Evolutionary conservation across 352 stramenopile genomes (phyloP).

Genomic region (Nothophytophthora sp.): DNA sequence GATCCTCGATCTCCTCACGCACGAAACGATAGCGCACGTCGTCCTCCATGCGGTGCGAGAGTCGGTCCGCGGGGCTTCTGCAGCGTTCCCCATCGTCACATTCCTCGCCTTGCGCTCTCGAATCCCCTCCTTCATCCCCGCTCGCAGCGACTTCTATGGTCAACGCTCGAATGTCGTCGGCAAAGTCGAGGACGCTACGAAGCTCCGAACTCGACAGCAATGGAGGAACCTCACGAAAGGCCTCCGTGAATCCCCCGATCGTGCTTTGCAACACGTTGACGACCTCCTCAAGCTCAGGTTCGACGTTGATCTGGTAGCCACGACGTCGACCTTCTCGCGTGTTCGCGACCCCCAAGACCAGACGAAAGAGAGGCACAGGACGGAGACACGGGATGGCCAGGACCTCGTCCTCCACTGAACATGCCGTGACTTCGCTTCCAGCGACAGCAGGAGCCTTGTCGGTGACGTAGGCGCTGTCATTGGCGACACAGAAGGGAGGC

Average conservation of each 20-base stretch:
- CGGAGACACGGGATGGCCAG: constrained; percentile 19
- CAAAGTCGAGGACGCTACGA: constrained; percentile 46
- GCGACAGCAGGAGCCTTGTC: too few relatives aligned
- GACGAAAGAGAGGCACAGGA: constrained; percentile 15
- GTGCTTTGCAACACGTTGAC: constrained; percentile 23
- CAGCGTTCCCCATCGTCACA: constrained; percentile 11
- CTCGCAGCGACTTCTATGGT: constrained; percentile 10
- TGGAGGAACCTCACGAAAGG: constrained; percentile 40
- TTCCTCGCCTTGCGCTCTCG: too few relatives aligned
- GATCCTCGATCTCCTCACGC: constrained; percentile 41
- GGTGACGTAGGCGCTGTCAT: too few relatives aligned
- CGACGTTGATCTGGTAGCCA: constrained; percentile 31
- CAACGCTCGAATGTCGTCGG: constrained; percentile 42
- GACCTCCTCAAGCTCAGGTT: constrained; percentile 35
- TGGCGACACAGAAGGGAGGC: constrained; percentile 7
- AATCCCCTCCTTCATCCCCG: not conserved
- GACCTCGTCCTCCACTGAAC: constrained; percentile 16
- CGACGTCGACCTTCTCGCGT: constrained; percentile 14
- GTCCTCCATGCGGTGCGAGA: constrained; percentile 39
- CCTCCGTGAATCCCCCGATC: constrained; percentile 36
- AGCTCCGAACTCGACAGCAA: constrained; percentile 41
- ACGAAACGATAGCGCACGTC: constrained; percentile 33
- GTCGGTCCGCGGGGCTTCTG: constrained; percentile 10
- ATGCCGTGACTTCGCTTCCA: too few relatives aligned
- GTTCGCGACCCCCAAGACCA: constrained; percentile 8